phyloP scores from a whole-genome alignment of 257 asterid genomes.

The Solanum peruvianum region DNA sequence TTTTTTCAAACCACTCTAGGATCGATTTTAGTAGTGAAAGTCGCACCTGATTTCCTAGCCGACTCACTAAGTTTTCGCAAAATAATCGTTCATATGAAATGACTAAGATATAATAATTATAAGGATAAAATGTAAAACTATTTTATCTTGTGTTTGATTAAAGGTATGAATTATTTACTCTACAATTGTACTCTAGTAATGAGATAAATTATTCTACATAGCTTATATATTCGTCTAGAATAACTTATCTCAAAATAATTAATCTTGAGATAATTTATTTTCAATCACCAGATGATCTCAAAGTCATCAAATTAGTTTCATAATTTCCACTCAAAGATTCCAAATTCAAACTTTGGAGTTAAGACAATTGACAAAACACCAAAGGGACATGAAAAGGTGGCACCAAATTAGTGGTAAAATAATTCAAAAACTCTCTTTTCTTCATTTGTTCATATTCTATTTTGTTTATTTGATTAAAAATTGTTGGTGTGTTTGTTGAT shows the following conservation, averaged over 20 bases:
- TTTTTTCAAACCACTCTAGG: neutral
- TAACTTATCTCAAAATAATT: too few relatives aligned
- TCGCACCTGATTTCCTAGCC: neutral
- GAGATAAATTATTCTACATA: too few relatives aligned
- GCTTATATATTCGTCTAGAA: too few relatives aligned
- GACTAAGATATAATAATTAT: neutral
- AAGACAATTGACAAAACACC: neutral
- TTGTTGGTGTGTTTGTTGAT: neutral
- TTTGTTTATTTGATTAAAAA: neutral
- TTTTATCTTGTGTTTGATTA: too few relatives aligned
- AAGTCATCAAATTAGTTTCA: neutral
- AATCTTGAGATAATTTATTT: too few relatives aligned
- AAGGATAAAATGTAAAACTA: too few relatives aligned
- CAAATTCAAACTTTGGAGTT: neutral
- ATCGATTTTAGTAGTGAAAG: neutral
- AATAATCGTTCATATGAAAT: neutral
- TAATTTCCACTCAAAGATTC: neutral
- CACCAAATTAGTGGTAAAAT: neutral
- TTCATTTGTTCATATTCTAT: neutral
- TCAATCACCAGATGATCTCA: accelerated
- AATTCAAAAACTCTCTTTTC: neutral
- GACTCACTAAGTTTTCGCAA: neutral
- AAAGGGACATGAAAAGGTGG: neutral
- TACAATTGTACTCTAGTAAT: too few relatives aligned
- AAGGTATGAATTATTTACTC: too few relatives aligned